These are phyloP conservation scores for Sungouiella blattae DNA, from an alignment of 805 yeast species.

Conservation along the genomic window DNA sequence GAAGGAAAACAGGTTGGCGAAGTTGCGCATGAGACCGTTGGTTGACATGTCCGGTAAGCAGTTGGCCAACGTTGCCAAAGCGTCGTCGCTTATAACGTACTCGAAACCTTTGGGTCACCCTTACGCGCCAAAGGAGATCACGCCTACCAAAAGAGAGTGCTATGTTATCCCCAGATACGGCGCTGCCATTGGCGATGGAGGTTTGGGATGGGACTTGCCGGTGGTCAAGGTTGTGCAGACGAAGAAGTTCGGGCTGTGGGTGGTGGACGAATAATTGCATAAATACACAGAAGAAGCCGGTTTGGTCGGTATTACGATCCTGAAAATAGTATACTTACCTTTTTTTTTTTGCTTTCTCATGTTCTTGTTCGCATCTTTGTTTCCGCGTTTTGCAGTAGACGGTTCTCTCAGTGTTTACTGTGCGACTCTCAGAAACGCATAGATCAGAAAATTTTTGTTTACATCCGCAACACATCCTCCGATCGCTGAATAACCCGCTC, in stretches of 20 bases:
- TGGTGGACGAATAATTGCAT: conserved; percentile 24
- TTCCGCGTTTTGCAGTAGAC: too few relatives aligned
- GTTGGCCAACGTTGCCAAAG: conserved; percentile 71
- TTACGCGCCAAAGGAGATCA: conserved; percentile 69
- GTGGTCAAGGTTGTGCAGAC: conserved; percentile 75
- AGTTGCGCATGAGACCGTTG: conserved; percentile 67
- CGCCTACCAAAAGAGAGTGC: conserved; percentile 71
- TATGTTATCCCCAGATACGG: conserved; percentile 92
- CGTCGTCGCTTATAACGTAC: conserved; percentile 69
- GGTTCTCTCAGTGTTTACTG: too few relatives aligned
- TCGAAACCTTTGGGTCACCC: conserved; percentile 93
- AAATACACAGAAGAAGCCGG: too few relatives aligned
- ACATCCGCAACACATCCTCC: too few relatives aligned
- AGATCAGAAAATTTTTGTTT: too few relatives aligned
- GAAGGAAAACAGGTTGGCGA: conserved; percentile 35
- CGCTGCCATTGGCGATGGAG: conserved; percentile 76
- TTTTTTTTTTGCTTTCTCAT: too few relatives aligned
- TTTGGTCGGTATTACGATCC: too few relatives aligned
- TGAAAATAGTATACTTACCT: too few relatives aligned
- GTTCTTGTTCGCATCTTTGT: too few relatives aligned
- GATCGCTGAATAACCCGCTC: too few relatives aligned
- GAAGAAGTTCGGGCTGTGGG: conserved; percentile 70
- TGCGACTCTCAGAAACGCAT: too few relatives aligned
- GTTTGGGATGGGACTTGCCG: conserved; percentile 84
- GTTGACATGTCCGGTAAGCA: conserved; percentile 75